Conservation (phyloP, 2,329 filamentous ascomycete genomes). For the Neofusicoccum cordaticola region DNA sequence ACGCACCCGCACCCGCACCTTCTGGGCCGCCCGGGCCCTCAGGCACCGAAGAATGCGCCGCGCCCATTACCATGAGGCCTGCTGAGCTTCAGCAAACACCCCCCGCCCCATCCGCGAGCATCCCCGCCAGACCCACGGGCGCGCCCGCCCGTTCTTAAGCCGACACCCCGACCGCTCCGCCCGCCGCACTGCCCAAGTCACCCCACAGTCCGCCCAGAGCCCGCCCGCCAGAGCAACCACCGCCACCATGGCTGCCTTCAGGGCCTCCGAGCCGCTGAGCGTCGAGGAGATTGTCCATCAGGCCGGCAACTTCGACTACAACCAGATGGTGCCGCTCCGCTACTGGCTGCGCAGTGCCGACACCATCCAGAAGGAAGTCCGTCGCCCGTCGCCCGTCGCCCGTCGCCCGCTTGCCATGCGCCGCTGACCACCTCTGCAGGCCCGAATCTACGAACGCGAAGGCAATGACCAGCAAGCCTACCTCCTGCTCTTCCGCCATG, state of each 20-base stretch:
- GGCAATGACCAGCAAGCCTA: conserved; percentile 86
- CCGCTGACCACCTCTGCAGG: conserved; percentile 52
- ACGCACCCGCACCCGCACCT: background rate
- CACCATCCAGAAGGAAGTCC: conserved; percentile 75
- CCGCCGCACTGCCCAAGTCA: background rate
- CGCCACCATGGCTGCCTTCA: background rate
- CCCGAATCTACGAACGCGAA: conserved; percentile 79
- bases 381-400: conserved; percentile 26
- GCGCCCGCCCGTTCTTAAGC: background rate
- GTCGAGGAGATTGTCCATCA: conserved; percentile 73
- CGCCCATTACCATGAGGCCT: background rate
- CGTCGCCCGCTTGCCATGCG: background rate
- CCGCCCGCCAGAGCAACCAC: background rate
- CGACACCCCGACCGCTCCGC: background rate
- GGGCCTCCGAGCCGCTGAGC: conserved; percentile 56
- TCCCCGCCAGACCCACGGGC: background rate
- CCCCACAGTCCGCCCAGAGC: background rate
- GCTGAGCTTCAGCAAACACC: background rate
- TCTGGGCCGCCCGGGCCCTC: background rate
- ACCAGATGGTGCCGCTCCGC: conserved; percentile 69
- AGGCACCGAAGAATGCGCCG: conserved; percentile 9
- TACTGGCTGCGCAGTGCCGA: conserved; percentile 80
- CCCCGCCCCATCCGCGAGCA: background rate
- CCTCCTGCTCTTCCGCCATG: conserved; percentile 85
- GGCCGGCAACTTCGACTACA: conserved; percentile 79